Conservation (phyloP, 2,329 filamentous ascomycete species). For the Cadophora sp. region DNA sequence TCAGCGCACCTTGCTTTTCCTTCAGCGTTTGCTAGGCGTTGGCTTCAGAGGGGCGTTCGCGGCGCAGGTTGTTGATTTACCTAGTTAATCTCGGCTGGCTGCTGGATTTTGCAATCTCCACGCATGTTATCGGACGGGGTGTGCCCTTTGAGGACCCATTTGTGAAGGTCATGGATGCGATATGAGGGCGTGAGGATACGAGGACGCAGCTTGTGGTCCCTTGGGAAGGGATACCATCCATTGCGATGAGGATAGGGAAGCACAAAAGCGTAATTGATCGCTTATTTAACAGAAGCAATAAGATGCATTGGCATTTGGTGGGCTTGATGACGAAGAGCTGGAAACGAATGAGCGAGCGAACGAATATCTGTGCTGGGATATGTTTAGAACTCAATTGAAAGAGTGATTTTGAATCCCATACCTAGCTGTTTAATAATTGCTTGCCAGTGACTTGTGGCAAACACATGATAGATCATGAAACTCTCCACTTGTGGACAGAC, state of each 20-base stretch:
- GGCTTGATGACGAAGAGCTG: neutral
- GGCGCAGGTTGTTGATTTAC: neutral
- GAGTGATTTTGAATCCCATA: conserved; percentile 4
- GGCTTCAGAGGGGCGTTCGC: neutral
- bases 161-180: neutral
- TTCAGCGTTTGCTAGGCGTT: conserved; percentile 12
- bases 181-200: neutral
- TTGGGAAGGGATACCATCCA: neutral
- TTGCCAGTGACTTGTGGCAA: neutral
- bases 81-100: neutral
- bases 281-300: neutral
- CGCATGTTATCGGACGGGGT: neutral
- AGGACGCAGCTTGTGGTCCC: neutral
- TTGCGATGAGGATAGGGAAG: neutral
- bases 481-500: too few species aligned
- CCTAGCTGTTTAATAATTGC: too few species aligned
- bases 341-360: neutral
- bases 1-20: neutral
- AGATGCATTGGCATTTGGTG: neutral
- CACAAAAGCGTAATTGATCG: neutral
- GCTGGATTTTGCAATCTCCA: neutral
- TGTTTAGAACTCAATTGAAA: conserved; percentile 5
- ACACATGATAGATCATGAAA: too few species aligned
- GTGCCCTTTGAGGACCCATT: neutral
- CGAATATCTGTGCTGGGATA: conserved; percentile 1